These are phyloP conservation scores for Penicillium occitanis DNA, from an alignment of 2,329 filamentous ascomycete species.

Conservation along the genomic window DNA sequence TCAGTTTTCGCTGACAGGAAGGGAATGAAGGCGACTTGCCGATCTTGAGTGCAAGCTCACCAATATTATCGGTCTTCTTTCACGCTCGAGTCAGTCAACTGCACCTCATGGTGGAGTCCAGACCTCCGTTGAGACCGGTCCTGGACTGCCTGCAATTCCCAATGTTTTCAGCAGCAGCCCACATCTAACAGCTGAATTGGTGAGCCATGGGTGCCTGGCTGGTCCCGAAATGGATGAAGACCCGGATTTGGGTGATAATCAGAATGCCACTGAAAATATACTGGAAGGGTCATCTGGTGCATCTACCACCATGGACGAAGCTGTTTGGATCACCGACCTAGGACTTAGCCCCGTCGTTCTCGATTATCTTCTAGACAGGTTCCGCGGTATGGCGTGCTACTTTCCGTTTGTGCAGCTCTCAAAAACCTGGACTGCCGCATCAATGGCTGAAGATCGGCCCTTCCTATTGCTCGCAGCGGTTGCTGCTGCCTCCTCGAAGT, in stretches of 20 bases:
- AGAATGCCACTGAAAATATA: background rate
- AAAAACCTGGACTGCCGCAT: constrained; percentile 20
- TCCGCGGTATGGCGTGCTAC: constrained; percentile 22
- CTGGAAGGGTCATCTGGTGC: background rate
- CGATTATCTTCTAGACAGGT: constrained; percentile 22
- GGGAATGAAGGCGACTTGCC: constrained; percentile 20
- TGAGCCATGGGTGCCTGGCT: background rate
- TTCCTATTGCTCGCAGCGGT: constrained; percentile 24
- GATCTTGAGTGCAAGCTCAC: constrained; percentile 23
- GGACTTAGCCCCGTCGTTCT: constrained; percentile 6
- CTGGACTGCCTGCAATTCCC: background rate
- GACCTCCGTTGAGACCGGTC: background rate
- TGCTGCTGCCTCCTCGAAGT: constrained; percentile 23
- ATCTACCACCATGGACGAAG: background rate
- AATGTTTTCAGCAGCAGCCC: background rate
- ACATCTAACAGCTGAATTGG: background rate
- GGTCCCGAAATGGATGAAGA: background rate
- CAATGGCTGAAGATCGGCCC: constrained; percentile 23
- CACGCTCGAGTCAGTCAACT: constrained; percentile 16
- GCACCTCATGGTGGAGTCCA: constrained; percentile 7
- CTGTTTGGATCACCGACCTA: background rate
- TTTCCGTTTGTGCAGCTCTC: constrained; percentile 24
- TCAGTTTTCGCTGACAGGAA: constrained; percentile 14
- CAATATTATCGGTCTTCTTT: constrained; percentile 23
- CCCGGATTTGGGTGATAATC: background rate